Evolutionary conservation across 2,329 filamentous ascomycete species (phyloP).

Genomic region (Blumeriella jaapii): DNA sequence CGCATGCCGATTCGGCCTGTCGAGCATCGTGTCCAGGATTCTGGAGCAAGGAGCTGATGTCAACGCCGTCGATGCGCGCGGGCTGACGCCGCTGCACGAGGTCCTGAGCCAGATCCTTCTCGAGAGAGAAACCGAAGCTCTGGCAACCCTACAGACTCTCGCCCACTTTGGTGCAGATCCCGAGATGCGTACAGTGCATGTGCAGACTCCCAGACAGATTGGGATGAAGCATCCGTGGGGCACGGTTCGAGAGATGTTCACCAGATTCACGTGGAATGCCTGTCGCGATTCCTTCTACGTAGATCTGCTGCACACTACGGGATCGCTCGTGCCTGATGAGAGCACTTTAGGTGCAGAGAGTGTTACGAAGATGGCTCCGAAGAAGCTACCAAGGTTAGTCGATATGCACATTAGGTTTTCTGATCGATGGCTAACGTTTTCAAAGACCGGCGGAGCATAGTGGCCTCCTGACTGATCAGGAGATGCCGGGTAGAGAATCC

Average conservation of each 20-base stretch:
- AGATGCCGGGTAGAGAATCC: too few species aligned
- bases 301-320: too few species aligned
- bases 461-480: too few species aligned
- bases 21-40: not conserved
- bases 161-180: constrained; percentile 3
- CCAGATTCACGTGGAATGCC: not conserved
- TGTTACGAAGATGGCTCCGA: too few species aligned
- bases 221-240: not conserved
- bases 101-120: constrained; percentile 8
- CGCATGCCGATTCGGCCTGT: constrained; percentile 2
- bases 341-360: too few species aligned
- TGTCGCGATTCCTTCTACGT: too few species aligned
- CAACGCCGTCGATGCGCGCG: not conserved
- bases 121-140: not conserved
- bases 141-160: constrained; percentile 1
- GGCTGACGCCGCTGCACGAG: constrained; percentile 4
- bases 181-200: not conserved
- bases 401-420: too few species aligned
- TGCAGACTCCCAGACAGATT: not conserved
- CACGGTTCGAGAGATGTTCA: too few species aligned
- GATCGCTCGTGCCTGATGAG: too few species aligned
- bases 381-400: too few species aligned
- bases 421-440: too few species aligned
- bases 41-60: constrained; percentile 1
- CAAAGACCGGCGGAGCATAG: too few species aligned